Conservation (phyloP, 1,139 yeast genomes). For the Kodamaea derodonti region DNA sequence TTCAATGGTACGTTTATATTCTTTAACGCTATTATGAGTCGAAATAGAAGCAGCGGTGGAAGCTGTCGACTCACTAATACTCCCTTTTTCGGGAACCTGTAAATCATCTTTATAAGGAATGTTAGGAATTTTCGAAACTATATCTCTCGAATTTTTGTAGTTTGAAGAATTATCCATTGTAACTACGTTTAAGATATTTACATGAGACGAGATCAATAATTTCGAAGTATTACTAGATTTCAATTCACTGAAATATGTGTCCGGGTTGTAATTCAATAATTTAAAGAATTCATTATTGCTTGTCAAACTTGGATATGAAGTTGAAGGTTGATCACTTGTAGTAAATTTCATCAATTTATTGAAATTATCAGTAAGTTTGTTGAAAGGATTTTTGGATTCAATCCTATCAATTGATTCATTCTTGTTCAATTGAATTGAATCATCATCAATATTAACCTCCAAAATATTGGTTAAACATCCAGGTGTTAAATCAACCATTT, state of each 20-base stretch:
- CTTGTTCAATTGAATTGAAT: not conserved
- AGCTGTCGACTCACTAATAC: not conserved
- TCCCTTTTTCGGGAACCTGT: conserved; percentile 1
- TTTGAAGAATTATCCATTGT: conserved; percentile 24
- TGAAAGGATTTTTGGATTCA: conserved; percentile 25
- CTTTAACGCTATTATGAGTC: conserved; percentile 5
- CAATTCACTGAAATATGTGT: conserved; percentile 20
- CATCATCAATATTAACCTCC: conserved; percentile 4
- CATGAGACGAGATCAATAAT: conserved; percentile 32
- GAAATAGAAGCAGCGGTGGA: conserved; percentile 3
- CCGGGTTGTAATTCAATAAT: conserved; percentile 23
- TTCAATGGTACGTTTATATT: conserved; percentile 25
- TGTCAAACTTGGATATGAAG: conserved; percentile 4
- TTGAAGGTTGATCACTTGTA: conserved; percentile 7
- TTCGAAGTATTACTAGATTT: conserved; percentile 16
- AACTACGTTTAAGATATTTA: conserved; percentile 36
- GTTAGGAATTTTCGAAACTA: conserved; percentile 20
- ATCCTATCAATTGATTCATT: not conserved
- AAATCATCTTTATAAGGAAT: conserved; percentile 16
- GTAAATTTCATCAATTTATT: conserved; percentile 28
- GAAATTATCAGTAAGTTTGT: conserved; percentile 32
- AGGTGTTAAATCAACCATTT: conserved; percentile 50
- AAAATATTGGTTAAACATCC: conserved; percentile 41
- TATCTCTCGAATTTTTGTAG: conserved; percentile 20
- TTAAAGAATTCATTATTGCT: conserved; percentile 14